Evolutionary conservation across 352 stramenopile genomes (phyloP).

Genomic region (Phytophthora multivora): DNA sequence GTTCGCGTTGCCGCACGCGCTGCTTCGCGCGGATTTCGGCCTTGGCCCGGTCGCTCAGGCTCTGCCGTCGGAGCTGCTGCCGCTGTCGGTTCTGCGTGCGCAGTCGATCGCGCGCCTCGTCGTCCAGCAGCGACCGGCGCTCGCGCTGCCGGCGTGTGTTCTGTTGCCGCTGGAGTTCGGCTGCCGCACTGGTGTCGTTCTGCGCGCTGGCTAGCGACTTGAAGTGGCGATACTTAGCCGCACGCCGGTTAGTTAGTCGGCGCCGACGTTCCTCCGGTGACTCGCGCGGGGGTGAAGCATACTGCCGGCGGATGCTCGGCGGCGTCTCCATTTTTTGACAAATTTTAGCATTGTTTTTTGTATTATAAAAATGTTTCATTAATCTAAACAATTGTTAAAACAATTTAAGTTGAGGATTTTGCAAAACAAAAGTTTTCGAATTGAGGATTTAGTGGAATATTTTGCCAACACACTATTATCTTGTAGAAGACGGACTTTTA

Average conservation of each 20-base stretch:
- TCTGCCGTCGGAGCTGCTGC: conserved; percentile 55
- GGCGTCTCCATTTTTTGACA: conserved; percentile 47
- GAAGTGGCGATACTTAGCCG: conserved; percentile 75
- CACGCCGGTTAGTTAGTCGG: conserved; percentile 61
- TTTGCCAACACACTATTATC: conserved; percentile 8
- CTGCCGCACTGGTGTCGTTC: conserved; percentile 2
- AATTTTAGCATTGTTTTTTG: too few species aligned
- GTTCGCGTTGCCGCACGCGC: conserved; percentile 42
- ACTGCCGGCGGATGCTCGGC: conserved; percentile 56
- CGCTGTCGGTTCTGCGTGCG: conserved; percentile 69
- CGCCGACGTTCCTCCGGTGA: conserved; percentile 49
- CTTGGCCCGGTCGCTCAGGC: conserved; percentile 46
- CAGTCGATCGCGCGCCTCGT: conserved; percentile 32
- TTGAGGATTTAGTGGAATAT: too few species aligned
- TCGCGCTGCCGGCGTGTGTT: conserved; percentile 51
- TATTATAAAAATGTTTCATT: too few species aligned
- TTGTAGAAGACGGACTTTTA: not conserved
- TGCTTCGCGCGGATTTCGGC: conserved; percentile 49
- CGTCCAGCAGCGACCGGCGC: conserved; percentile 52
- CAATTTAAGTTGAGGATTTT: too few species aligned
- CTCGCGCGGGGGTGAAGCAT: conserved; percentile 47
- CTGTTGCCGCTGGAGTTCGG: conserved; percentile 46
- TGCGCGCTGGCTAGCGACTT: conserved; percentile 12
- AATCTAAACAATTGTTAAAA: too few species aligned
- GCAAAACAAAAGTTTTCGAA: too few species aligned